Conservation (phyloP, 2,329 filamentous ascomycete genomes). For the Nothomitra cinnamomea region DNA sequence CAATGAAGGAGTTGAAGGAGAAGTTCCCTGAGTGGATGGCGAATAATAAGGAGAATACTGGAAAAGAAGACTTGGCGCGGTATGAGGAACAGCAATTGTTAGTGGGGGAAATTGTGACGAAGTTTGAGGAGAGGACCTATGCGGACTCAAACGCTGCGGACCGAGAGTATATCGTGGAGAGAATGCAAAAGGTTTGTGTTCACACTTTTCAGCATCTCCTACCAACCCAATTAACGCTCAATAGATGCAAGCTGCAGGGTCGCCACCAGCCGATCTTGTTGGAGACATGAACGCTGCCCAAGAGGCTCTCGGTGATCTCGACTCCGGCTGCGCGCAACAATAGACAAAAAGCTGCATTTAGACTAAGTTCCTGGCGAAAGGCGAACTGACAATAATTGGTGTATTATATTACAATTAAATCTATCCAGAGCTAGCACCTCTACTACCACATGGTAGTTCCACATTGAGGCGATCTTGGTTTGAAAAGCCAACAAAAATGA, state of each 20-base stretch:
- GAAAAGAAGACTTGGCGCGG: conserved; percentile 53
- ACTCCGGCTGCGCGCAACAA: conserved; percentile 45
- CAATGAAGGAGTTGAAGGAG: conserved; percentile 89
- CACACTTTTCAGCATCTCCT: neutral
- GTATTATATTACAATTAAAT: too few relatives aligned
- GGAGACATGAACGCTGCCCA: conserved; percentile 77
- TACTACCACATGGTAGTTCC: too few relatives aligned
- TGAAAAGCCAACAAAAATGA: too few relatives aligned
- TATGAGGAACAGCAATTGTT: conserved; percentile 68
- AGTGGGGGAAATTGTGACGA: conserved; percentile 70
- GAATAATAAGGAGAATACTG: conserved; percentile 50
- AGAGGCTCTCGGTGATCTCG: conserved; percentile 40
- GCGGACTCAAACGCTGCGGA: conserved; percentile 66
- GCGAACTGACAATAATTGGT: too few relatives aligned
- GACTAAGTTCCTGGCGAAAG: too few relatives aligned
- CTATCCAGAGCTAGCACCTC: too few relatives aligned
- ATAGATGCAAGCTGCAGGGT: conserved; percentile 93
- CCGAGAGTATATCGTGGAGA: conserved; percentile 84
- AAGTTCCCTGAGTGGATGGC: conserved; percentile 86
- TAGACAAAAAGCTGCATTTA: conserved; percentile 17
- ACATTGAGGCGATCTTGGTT: too few relatives aligned
- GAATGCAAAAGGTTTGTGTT: conserved; percentile 78
- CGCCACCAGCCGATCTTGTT: conserved; percentile 77
- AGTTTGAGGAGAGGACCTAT: conserved; percentile 73
- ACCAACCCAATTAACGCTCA: neutral